A percentile compares a stretch with the other conserved stretches of the same genome.
These are phyloP conservation scores for Chlorella sorokiniana DNA, from an alignment of 139 green algal species.

Conservation along the genomic window DNA sequence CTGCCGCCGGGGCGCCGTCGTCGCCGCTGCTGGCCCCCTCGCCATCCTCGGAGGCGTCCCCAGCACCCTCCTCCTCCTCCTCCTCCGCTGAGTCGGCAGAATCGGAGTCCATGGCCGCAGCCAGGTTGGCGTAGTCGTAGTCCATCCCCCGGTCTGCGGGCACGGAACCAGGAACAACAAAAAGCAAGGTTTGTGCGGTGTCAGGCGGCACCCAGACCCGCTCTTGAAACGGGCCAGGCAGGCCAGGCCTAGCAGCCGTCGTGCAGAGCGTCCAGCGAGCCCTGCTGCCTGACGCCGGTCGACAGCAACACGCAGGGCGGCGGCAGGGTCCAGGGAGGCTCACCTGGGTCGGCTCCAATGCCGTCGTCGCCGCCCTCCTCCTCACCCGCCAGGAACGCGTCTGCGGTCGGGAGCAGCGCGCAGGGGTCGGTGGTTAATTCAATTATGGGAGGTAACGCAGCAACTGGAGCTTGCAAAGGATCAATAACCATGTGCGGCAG, in stretches of 20 bases:
- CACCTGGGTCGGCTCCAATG: conserved; percentile 36
- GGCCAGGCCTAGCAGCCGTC: too few species aligned
- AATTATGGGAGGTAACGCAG: not conserved
- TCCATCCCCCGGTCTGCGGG: conserved; percentile 25
- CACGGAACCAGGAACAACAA: not conserved
- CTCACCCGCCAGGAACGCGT: conserved; percentile 54
- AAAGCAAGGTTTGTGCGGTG: too few species aligned
- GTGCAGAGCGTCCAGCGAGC: too few species aligned
- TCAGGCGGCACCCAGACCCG: too few species aligned
- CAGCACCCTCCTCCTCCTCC: not conserved
- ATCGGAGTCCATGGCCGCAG: conserved; percentile 51
- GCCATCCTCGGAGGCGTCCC: not conserved
- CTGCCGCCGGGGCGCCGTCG: not conserved
- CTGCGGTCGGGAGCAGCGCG: conserved; percentile 1
- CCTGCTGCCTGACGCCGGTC: too few species aligned
- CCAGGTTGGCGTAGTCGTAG: conserved; percentile 67
- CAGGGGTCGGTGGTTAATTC: not conserved
- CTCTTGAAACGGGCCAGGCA: too few species aligned
- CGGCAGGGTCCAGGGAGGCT: not conserved
- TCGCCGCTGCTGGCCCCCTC: not conserved
- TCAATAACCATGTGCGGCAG: too few species aligned
- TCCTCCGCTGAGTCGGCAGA: not conserved
- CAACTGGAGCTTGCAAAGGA: not conserved
- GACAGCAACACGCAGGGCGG: not conserved
- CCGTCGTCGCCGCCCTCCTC: conserved; percentile 54